Evolutionary conservation across 805 yeast species (phyloP), one percentile per base, ranked within the genome.

Genomic region (Ogataea methylovora): DNA sequence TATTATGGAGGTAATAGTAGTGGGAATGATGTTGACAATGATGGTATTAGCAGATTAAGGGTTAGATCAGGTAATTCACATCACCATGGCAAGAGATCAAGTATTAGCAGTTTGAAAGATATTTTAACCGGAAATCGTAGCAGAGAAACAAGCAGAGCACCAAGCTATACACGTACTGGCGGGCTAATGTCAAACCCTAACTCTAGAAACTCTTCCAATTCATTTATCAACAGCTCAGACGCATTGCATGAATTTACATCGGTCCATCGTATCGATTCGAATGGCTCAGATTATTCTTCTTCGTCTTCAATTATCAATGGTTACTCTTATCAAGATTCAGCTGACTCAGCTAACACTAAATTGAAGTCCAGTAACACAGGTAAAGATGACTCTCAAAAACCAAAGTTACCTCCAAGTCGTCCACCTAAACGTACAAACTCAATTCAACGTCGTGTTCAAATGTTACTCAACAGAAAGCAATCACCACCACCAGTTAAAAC

Each of bases 391-490:
- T 24, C 27, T n/a, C 4, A 26, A 13, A 36, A 34, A 23, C 50
- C 54, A 16, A 13, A 35, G 9, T 33, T 45, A 7, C 54, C 57
- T 0, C 37, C 37, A 3, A 36, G 41, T 14, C 44, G 43, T 22
- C 57, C 57, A 5, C 54, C 52, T n/a, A 52, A 46, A 29, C 44
- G 58, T 34, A 40, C 61, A 12, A 53, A 51, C 20, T 62, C 71
- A 0, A 76, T 79, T 29, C 80, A 76, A 44, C 58, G 70, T 36
- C 63, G 83, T 43, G 74, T 77, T 52, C 70, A 68, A 30, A 65
- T 64, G 44, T 58, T 73, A 26, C 52, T 76, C 36, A 63, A 55
- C 38, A 61, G 65, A 44, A 56, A 52, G 40, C 54, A 56, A 33
- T 59, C 70, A 4, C 70, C 72, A 10, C 71, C 71, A 3, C 60